phyloP scores from a whole-genome alignment of 2,329 filamentous ascomycete species.

The Aspergillus brasiliensis region DNA sequence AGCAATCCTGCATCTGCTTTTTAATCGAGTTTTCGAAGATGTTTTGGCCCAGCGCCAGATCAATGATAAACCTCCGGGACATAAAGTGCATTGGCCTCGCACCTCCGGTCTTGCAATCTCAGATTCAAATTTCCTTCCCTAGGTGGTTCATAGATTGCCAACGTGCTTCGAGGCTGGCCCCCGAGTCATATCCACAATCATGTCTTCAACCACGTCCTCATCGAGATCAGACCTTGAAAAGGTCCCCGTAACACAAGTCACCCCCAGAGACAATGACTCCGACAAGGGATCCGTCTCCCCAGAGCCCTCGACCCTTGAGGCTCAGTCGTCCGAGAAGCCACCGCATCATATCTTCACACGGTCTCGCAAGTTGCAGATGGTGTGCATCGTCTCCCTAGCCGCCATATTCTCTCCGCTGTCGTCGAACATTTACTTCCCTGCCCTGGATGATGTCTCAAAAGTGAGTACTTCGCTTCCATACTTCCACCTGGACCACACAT shows the following conservation, averaged over 20 bases:
- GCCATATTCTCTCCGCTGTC: conserved; percentile 44
- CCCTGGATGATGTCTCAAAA: conserved; percentile 27
- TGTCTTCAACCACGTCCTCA: neutral
- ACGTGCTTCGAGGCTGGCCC: conserved; percentile 7
- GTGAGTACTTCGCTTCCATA: conserved; percentile 21
- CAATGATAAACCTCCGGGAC: neutral
- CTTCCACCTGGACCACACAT: neutral
- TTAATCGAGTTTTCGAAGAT: conserved; percentile 1
- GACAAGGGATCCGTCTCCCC: neutral
- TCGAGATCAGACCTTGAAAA: conserved; percentile 2
- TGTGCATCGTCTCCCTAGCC: conserved; percentile 14
- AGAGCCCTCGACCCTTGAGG: neutral
- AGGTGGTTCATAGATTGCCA: neutral
- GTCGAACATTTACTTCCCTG: conserved; percentile 52
- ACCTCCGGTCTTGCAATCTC: neutral
- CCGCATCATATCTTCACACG: conserved; percentile 8
- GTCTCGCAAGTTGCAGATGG: conserved; percentile 7
- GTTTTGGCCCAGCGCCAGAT: neutral
- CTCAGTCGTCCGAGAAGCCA: neutral
- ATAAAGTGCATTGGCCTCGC: neutral
- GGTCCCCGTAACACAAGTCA: conserved; percentile 2
- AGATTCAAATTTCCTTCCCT: neutral
- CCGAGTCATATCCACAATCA: conserved; percentile 1
- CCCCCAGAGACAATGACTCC: neutral
- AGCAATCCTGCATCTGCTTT: neutral